Base-by-base conservation (phyloP, 2,329 filamentous ascomycete genomes). In the Coniochaeta pulveracea region DNA sequence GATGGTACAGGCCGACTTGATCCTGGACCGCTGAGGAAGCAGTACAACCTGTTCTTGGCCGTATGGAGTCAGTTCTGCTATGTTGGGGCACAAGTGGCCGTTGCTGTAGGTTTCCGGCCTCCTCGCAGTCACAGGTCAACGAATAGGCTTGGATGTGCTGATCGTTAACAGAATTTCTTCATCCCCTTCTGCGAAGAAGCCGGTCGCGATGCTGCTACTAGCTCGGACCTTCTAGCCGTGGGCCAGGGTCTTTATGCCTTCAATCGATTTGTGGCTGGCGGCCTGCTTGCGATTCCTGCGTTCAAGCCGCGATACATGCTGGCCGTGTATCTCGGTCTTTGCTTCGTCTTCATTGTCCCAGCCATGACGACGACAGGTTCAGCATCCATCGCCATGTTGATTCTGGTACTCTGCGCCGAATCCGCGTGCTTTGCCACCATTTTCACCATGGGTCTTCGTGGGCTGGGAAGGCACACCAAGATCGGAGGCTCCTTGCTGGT, bases 51-150 rank as follows among this genome's bases (percentile, higher is more conserved):
- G 2, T 76, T 78, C 55, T 63, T 72, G 34, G 73, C 70, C 18
- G 64, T 73, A 0, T 68, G 63, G 43, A 63, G 71, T 1, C 74
- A 79, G 45, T 78, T 77, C 54, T 76, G 69, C 51, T 79, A 78
- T 43, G 69, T 71, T 1, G 73, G 73, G 6, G 66, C 72, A 1
- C 72, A 77, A 47, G 61, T 70, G 5, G 67, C 61, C 2, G 60
- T 70, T 18, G 64, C 64, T 4, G 55, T 56, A 22, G 51, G 57
- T 31, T 56, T 56, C 43, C 57, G 55, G 40, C 55, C 55, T 31
- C 3, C 5, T n/a, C 19, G 3, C 12, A 27, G 14, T 32, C 10
- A 15, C 21, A 10, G 10, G 26, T 22, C 7, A 10, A 25, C 9
- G 22, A 9, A 9, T 24, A 24, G n/a, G 9, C 10, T 30, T 47